Base-by-base conservation (phyloP, 352 stramenopile species). In the Phytophthora uliginosa region DNA sequence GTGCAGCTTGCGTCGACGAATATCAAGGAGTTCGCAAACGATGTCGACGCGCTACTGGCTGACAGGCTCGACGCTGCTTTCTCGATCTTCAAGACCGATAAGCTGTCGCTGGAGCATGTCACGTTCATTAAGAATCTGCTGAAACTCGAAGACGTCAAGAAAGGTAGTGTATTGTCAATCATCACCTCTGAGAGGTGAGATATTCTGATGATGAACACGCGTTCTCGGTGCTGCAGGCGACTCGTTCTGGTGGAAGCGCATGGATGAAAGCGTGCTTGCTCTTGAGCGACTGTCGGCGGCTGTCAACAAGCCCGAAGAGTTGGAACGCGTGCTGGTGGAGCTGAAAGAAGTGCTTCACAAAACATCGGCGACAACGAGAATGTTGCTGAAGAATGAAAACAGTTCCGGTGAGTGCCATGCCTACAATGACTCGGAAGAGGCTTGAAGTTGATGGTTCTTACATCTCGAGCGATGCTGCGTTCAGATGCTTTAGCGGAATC, bases 221-320 rank as follows among this genome's bases (percentile, higher is more conserved):
- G 40, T 45, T 1, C 31, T 20, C 24, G 33, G 55, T 63, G 8
- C 20, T 8, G 7, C 24, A 79, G 76, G 72, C 47, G 72, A 82
- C 69, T 81, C 67, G n/a, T 77, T 81, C 17, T 87, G 82, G 78
- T 92, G 84, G 86, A 77, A 88, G 10, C 77, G 79, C 45, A 73
- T 92, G 36, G 77, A 92, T 45, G 73, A 83, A 18, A 90, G 69
- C 10, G 67, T 94, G 48, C 24, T 77, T 36, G 68, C 73, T 58
- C 69, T 92, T 33, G 86, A 94, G 38, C 74, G 76, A 3, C 65
- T 94, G 12, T 77, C 76, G 8, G 54, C 66, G 31, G 63, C 73
- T 20, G 81, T 91, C 4, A 88, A 82, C 33, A 87, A 87, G n/a
- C 81, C 82, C 0, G 76, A 91, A 22, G 83, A 92, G 57, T 73